Evolutionary conservation across 352 stramenopile species (phyloP).

Genomic region (Elongisporangium undulatum): DNA sequence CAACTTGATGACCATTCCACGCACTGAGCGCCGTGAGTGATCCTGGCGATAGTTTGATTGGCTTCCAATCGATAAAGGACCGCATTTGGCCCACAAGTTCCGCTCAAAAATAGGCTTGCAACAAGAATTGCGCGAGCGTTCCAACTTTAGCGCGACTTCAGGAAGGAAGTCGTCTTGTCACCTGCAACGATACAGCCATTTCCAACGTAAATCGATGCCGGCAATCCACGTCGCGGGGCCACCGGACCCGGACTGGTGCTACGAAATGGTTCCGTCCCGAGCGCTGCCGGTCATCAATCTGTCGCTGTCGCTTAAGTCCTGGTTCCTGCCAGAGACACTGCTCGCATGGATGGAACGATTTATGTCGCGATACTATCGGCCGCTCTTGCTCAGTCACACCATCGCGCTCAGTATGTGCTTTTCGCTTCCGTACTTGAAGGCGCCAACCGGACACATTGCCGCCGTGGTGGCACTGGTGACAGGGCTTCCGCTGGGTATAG

Average conservation of each 20-base stretch:
- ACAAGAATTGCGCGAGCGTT: too few species aligned
- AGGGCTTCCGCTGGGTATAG: constrained; percentile 18
- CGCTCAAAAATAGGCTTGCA: too few species aligned
- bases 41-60: too few species aligned
- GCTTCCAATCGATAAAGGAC: too few species aligned
- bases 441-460: constrained; percentile 5
- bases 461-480: constrained; percentile 13
- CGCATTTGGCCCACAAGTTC: too few species aligned
- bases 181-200: too few species aligned
- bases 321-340: constrained; percentile 11
- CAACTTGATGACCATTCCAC: too few species aligned
- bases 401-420: constrained; percentile 16
- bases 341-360: constrained; percentile 13
- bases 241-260: constrained; percentile 1
- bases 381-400: constrained; percentile 14
- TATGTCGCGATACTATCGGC: constrained; percentile 17
- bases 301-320: constrained; percentile 27
- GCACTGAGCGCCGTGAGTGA: too few species aligned
- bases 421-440: constrained; percentile 14
- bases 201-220: background rate
- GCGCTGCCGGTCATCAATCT: constrained; percentile 24
- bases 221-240: background rate
- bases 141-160: too few species aligned
- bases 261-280: constrained; percentile 19
- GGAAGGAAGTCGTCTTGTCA: too few species aligned